Conservation (phyloP, 2,329 filamentous ascomycete species). For the Biscogniauxia sp. region DNA sequence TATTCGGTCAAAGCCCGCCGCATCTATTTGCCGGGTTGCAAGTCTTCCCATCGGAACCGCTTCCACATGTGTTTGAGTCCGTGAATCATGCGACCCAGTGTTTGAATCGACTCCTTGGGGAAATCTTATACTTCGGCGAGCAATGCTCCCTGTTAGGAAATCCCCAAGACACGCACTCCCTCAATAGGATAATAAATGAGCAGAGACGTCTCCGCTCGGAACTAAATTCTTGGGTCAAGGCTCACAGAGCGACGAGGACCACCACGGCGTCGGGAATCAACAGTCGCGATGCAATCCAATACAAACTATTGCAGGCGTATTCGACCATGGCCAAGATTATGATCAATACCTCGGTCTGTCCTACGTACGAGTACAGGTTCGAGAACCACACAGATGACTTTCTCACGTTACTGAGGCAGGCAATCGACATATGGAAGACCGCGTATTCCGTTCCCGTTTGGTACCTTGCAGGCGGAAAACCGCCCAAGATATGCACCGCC, state of each 20-base stretch:
- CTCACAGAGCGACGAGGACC: constrained; percentile 25
- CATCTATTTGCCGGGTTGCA: constrained; percentile 14
- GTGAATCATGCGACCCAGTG: constrained; percentile 21
- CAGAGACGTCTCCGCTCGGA: constrained; percentile 14
- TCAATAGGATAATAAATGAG: constrained; percentile 4
- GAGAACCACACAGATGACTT: constrained; percentile 37
- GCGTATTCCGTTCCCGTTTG: neutral
- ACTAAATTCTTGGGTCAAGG: constrained; percentile 21
- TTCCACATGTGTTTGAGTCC: constrained; percentile 21
- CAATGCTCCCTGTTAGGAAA: constrained; percentile 8
- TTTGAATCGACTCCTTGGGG: constrained; percentile 24
- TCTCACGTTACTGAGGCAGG: constrained; percentile 29
- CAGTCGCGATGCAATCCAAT: constrained; percentile 18
- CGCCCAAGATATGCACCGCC: constrained; percentile 32
- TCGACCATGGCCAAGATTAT: constrained; percentile 45
- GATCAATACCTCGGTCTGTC: constrained; percentile 33
- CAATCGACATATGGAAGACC: constrained; percentile 6
- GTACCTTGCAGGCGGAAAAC: neutral
- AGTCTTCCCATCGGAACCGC: constrained; percentile 4
- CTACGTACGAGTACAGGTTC: constrained; percentile 34
- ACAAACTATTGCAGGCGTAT: constrained; percentile 37
- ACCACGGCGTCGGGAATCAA: constrained; percentile 12
- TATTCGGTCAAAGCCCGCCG: constrained; percentile 26
- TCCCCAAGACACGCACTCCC: neutral
- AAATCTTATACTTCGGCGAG: constrained; percentile 21